Evolutionary conservation across 1,284 basidiomycete genomes (phyloP), one percentile per base, ranked within the genome.

Genomic region (Ceratobasidium sp.): DNA sequence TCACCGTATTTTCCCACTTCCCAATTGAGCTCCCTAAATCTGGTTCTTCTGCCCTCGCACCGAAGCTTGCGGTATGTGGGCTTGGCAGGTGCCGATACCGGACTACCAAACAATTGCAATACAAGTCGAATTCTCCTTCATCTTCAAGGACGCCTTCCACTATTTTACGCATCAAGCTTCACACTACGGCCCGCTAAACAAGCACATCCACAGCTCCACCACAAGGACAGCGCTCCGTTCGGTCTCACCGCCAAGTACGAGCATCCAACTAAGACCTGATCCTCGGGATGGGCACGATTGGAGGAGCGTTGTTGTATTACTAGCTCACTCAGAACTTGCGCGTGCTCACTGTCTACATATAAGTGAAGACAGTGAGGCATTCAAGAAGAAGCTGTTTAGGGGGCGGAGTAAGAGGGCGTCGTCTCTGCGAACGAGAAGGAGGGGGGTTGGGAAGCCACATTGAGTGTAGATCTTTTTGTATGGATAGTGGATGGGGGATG

Each of bases 201-300:
- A 96, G 86, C 88, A 98, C 84, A 96, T 99, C 78, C 97, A 99
- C 90, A 99, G 86, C 87, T 96, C 59, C 95, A 99, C 84, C 97
- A 99, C 90, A 96, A 98, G 82, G 98, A 97, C 85, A 93, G 93
- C 24, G 97, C 97, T 24, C 97, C 97, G 0, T 98, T 99, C 81
- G 97, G 97, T 80, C 90, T 99, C 44, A 96, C 97, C 8, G 97
- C 98, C 15, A 97, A 99, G 84, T 99, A 98, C 81, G 96, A 96
- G 0, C 96, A 98, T 84, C 96, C 96, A 0, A 91, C 95, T 15
- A 96, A 98, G 84, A 94, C 73, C 89, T 97, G 83, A 96, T 98
- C 79, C 91, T 98, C 63, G 87, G 86, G 36, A 84, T 90, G 29
- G 96, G 96, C 62, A 97, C 96, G 14, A 91, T 98, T 77, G 87